phyloP scores from a whole-genome alignment of 2,329 filamentous ascomycete species.

The Aciculosporium take region DNA sequence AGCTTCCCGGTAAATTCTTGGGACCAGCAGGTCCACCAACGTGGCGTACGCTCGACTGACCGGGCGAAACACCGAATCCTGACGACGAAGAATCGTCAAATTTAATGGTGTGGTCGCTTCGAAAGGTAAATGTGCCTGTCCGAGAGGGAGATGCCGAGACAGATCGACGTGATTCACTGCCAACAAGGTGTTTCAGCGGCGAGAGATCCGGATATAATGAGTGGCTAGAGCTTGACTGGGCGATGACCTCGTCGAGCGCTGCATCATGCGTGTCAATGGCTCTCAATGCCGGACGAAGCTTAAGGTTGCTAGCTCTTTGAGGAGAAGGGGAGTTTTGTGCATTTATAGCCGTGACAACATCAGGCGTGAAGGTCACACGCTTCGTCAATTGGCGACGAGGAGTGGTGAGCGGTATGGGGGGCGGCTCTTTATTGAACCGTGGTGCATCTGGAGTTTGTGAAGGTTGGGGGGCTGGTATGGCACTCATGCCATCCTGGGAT shows the following conservation, averaged over 20 bases:
- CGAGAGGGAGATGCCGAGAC: slow-evolving; percentile 23
- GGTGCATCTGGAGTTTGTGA: slow-evolving; percentile 34
- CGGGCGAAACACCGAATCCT: slow-evolving; percentile 42
- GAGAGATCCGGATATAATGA: slow-evolving; percentile 42
- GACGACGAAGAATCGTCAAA: slow-evolving; percentile 34
- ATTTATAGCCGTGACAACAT: slow-evolving; percentile 38
- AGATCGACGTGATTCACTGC: slow-evolving; percentile 12
- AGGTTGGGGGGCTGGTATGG: slow-evolving; percentile 30
- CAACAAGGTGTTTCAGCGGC: slow-evolving; percentile 21
- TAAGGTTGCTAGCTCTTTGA: slow-evolving; percentile 33
- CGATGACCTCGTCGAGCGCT: slow-evolving; percentile 15
- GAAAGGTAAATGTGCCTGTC: slow-evolving; percentile 49
- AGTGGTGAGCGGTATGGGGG: slow-evolving; percentile 42
- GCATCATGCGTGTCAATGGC: slow-evolving; percentile 15
- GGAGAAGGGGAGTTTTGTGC: slow-evolving; percentile 41
- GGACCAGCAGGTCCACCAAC: slow-evolving; percentile 38
- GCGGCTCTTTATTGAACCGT: slow-evolving; percentile 37
- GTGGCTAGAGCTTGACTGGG: slow-evolving; percentile 16
- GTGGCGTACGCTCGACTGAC: slow-evolving; percentile 47
- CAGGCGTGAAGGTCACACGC: slow-evolving; percentile 67
- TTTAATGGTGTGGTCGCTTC: slow-evolving; percentile 49
- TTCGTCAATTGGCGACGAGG: slow-evolving; percentile 55
- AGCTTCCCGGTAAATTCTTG: slow-evolving; percentile 39
- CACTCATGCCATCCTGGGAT: slow-evolving; percentile 27
- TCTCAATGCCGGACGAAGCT: slow-evolving; percentile 21